phyloP scores from a whole-genome alignment of 768 basidiomycete species.

The Serendipita indica region DNA sequence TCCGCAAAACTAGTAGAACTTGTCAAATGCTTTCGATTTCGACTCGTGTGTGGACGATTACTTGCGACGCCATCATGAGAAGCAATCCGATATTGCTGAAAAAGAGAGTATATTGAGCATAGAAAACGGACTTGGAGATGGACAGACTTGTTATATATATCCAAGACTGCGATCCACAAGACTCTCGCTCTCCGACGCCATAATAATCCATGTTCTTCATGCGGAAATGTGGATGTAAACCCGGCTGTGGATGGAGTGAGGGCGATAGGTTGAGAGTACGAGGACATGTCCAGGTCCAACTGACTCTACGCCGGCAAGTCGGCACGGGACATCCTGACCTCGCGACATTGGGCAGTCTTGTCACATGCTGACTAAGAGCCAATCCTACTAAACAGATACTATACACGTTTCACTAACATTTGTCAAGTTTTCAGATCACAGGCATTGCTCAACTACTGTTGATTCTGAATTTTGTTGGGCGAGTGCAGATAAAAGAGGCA shows the following conservation, averaged over 20 bases:
- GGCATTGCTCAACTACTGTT: no score
- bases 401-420: no score
- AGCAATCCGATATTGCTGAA: slow-evolving; percentile 42
- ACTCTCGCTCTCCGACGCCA: background rate
- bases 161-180: background rate
- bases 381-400: no score
- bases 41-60: slow-evolving; percentile 29
- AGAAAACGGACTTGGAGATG: background rate
- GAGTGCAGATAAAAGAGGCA: no score
- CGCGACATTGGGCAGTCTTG: no score
- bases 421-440: no score
- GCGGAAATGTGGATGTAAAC: slow-evolving; percentile 1
- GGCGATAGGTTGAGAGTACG: slow-evolving; percentile 3
- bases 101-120: background rate
- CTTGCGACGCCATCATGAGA: slow-evolving; percentile 40
- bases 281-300: slow-evolving; percentile 9
- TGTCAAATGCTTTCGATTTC: background rate
- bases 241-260: slow-evolving; percentile 5
- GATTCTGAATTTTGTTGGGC: no score
- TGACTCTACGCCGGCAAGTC: no score
- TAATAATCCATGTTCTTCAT: background rate
- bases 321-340: no score
- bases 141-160: background rate
- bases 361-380: no score
- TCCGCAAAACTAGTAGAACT: background rate